phyloP scores from a whole-genome alignment of 2,329 filamentous ascomycete species.

The Botryosphaeria agaves region DNA sequence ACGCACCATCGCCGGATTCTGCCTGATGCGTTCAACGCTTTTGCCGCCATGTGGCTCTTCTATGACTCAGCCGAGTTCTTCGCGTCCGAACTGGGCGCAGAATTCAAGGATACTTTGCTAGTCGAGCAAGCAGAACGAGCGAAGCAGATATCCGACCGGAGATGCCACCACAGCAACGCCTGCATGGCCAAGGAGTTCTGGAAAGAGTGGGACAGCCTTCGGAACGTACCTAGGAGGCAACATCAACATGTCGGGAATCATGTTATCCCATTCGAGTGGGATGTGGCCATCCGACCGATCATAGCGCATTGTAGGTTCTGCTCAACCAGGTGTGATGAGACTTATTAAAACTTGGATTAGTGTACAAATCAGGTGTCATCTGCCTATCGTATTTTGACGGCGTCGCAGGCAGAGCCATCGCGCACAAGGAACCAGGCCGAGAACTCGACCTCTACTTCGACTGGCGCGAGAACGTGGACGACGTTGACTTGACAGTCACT shows the following conservation, averaged over 20 bases:
- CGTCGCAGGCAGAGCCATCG: conserved; percentile 20
- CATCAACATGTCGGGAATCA: too few species aligned
- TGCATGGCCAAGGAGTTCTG: conserved; percentile 20
- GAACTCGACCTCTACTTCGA: conserved; percentile 27
- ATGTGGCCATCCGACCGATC: conserved; percentile 21
- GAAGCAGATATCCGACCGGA: conserved; percentile 17
- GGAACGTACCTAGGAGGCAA: background rate
- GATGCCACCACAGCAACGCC: conserved; percentile 20
- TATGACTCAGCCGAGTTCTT: conserved; percentile 22
- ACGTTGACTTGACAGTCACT: conserved; percentile 4
- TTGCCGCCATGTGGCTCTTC: conserved; percentile 21
- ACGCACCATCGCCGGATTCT: conserved; percentile 18
- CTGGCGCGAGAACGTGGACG: conserved; percentile 12
- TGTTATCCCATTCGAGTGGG: conserved; percentile 21
- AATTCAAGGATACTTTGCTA: conserved; percentile 19
- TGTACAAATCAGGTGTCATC: conserved; percentile 30
- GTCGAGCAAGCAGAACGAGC: conserved; percentile 24
- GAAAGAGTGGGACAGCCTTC: conserved; percentile 19
- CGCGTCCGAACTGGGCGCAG: conserved; percentile 13
- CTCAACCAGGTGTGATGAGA: background rate
- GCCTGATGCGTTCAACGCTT: conserved; percentile 21
- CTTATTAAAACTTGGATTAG: conserved; percentile 7
- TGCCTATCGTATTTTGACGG: conserved; percentile 11
- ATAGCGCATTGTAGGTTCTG: conserved; percentile 18
- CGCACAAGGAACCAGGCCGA: conserved; percentile 18